Evolutionary conservation across 1,139 yeast species (phyloP).

Genomic region (Pichia sp.): DNA sequence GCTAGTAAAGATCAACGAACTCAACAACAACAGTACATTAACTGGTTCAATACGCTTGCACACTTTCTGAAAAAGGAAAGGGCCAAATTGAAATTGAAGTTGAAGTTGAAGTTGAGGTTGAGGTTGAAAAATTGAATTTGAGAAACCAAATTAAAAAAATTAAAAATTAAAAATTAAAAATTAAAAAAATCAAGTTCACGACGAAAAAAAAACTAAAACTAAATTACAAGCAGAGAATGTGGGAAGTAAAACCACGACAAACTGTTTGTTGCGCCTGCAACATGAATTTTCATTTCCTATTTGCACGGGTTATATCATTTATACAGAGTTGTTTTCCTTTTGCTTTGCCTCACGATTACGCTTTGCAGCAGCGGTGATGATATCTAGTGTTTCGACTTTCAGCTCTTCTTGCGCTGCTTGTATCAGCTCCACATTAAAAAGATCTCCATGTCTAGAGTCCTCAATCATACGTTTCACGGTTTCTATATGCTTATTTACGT

Average conservation of each 20-base stretch:
- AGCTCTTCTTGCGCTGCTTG: conserved; percentile 31
- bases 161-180: neutral
- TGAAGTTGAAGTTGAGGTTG: too few relatives aligned
- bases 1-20: neutral
- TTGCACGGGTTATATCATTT: neutral
- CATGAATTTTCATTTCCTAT: neutral
- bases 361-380: conserved; percentile 25
- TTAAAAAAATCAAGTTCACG: neutral
- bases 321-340: neutral
- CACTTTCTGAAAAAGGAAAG: neutral
- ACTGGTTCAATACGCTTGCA: neutral
- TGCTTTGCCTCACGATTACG: conserved; percentile 3
- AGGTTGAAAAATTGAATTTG: too few relatives aligned
- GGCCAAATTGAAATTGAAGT: neutral
- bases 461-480: conserved; percentile 39
- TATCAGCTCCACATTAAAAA: conserved; percentile 24
- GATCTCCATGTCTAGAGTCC: conserved; percentile 40
- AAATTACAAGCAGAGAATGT: too few relatives aligned
- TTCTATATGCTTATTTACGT: conserved; percentile 31
- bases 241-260: neutral
- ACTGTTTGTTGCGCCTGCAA: neutral
- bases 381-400: conserved; percentile 23
- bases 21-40: neutral
- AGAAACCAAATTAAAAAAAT: too few relatives aligned
- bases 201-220: neutral